Evolutionary conservation across 2,329 filamentous ascomycete species (phyloP).

Genomic region (Neofusicoccum cordaticola): DNA sequence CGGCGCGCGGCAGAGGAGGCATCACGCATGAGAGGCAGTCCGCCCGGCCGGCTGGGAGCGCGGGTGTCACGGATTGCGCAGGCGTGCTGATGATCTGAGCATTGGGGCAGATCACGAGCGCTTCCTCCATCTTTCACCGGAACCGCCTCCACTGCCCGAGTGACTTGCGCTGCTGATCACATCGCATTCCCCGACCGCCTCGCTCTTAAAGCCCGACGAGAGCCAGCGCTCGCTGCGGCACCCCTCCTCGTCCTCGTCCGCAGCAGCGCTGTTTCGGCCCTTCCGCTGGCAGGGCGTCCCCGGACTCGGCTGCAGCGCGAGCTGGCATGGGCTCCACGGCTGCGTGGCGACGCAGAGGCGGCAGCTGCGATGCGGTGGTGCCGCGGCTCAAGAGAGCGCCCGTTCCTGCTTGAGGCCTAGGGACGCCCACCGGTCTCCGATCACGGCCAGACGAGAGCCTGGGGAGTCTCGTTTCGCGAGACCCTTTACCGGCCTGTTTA

Average conservation of each 20-base stretch:
- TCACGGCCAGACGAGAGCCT: background rate
- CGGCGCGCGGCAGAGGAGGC: background rate
- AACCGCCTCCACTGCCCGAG: background rate
- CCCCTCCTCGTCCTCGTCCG: too few relatives aligned
- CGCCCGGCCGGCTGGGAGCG: background rate
- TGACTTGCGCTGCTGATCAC: background rate
- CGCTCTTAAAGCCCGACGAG: too few relatives aligned
- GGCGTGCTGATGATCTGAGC: background rate
- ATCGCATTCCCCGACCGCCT: too few relatives aligned
- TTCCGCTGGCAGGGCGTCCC: background rate
- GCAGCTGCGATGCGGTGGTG: background rate
- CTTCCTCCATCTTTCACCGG: background rate
- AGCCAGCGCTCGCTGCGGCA: too few relatives aligned
- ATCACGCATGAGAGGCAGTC: background rate
- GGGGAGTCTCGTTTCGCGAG: background rate
- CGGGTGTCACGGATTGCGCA: background rate
- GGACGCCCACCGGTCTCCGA: background rate
- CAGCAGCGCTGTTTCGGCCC: background rate
- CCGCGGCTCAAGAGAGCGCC: background rate
- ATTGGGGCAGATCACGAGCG: constrained; percentile 11
- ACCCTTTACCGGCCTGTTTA: background rate
- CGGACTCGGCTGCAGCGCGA: background rate
- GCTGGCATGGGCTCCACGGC: background rate
- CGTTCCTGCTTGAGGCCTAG: background rate
- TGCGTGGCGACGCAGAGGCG: too few relatives aligned